Evolutionary conservation across 108 stramenopile genomes (phyloP).

Genomic region (Nannochloropsis gaditana): DNA sequence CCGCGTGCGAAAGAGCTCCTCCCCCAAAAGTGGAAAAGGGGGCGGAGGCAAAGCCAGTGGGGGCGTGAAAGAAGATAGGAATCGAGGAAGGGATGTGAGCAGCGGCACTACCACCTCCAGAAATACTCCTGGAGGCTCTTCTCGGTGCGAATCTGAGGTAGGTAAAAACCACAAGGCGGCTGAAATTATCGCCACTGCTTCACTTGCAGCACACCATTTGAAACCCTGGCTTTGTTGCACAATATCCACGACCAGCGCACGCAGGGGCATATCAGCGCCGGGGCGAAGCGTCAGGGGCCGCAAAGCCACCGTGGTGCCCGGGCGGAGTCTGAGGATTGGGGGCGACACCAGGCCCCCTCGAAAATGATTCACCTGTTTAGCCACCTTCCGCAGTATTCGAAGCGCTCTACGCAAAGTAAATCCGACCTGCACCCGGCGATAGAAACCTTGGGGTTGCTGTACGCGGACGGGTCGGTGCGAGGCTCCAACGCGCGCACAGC

Average conservation of each 20-base stretch:
- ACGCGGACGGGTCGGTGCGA: slow-evolving; percentile 66
- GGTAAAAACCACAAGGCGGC: too few relatives aligned
- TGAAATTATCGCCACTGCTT: too few relatives aligned
- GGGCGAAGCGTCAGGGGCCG: neutral
- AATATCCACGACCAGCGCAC: too few relatives aligned
- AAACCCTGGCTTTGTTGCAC: too few relatives aligned
- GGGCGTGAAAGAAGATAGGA: neutral
- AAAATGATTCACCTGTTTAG: slow-evolving; percentile 7
- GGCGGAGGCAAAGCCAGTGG: neutral
- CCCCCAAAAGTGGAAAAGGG: neutral
- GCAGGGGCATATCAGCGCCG: neutral
- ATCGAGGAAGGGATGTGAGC: neutral
- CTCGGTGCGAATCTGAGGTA: too few relatives aligned
- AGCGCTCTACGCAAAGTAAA: slow-evolving; percentile 9
- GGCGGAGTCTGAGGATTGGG: slow-evolving; percentile 5
- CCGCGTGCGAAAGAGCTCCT: neutral
- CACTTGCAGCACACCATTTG: too few relatives aligned
- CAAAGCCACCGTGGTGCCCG: neutral
- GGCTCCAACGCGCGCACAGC: slow-evolving; percentile 82
- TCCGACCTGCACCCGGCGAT: slow-evolving; percentile 73
- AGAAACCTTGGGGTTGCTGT: slow-evolving; percentile 68
- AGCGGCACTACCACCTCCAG: neutral
- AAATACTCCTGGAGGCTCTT: too few relatives aligned
- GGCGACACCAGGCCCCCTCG: neutral
- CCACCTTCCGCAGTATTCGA: slow-evolving; percentile 12